phyloP scores from a whole-genome alignment of 345 rosid genomes.

The Atalantia buxifolia region DNA sequence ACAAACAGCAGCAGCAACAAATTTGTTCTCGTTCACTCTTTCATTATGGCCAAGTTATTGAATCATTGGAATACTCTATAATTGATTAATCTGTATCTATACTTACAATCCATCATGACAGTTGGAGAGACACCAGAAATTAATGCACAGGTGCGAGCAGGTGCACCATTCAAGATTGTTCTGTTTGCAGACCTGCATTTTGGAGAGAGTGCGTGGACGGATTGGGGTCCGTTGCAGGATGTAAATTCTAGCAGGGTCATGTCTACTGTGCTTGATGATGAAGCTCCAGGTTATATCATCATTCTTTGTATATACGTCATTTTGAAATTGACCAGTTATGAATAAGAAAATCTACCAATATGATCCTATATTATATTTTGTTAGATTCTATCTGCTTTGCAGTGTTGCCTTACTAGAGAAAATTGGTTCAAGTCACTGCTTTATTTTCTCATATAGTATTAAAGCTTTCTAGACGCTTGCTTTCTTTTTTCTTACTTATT shows the following conservation, averaged over 20 bases:
- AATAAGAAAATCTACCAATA: too few relatives aligned
- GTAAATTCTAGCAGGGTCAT: conserved; percentile 27
- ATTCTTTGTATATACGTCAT: too few relatives aligned
- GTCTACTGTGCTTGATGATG: conserved; percentile 28
- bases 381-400: too few relatives aligned
- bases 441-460: too few relatives aligned
- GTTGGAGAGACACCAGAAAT: conserved; percentile 5
- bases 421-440: too few relatives aligned
- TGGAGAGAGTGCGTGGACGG: conserved; percentile 33
- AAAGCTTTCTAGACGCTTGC: too few relatives aligned
- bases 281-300: conserved; percentile 24
- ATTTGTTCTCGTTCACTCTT: neutral
- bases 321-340: too few relatives aligned
- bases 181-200: conserved; percentile 41
- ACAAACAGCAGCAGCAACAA: neutral
- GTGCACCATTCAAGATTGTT: conserved; percentile 20
- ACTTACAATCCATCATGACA: conserved; percentile 15
- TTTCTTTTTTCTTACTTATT: neutral
- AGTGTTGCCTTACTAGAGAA: too few relatives aligned
- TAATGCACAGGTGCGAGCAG: neutral
- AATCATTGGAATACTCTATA: neutral
- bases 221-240: conserved; percentile 38
- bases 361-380: too few relatives aligned
- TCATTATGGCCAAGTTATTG: neutral
- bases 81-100: neutral